Evolutionary conservation across 148 eudicot species (phyloP), one percentile per base, ranked within the genome.

Genomic region (Rhododendron ovatum): DNA sequence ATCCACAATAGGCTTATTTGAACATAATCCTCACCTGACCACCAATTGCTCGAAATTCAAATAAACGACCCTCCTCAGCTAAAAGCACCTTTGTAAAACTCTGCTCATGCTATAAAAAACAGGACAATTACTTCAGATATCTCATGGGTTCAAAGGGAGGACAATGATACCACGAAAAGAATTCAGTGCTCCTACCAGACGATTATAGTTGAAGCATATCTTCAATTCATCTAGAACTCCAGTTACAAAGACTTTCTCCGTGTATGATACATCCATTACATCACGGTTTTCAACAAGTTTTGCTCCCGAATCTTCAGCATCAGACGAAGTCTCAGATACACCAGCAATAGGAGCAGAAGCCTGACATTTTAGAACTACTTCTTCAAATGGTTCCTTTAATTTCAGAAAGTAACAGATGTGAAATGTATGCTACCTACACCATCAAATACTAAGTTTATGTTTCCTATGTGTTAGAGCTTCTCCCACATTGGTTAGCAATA

Each of bases 21-120:
- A 79, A 53, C 6, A 82, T 39, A 15, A 81, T 85, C n/a, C 92
- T 84, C 92, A 94, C 99, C 96, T 92, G 98, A 86, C 98, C 98
- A 87, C 99, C 99, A 83, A 91, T 95, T 74, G 99, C 99, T 88
- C 99, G 98, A 86, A 97, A 89, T 89, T 97, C 99, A 90, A 97
- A 93, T 88, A 97, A 89, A 81, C 90, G 93, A 83, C 84, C 90
- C 91, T 97, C 99, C 87, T 95, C 92, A 65, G 95, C 98, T 63
- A 93, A 92, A 86, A 97, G 95, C 89, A 93, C 93, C 91, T 91
- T 92, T 89, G 85, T 92, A 59, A 91, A 91, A 89, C 91, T 91
- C 77, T 89, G 84, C 53, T 90, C 95, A 84, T 87, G 89, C 98
- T 94, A 88, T 67, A 59, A 65, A 61, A 86, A 82, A 35, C n/a